These are phyloP conservation scores for Selaginella tamariscina DNA, from an alignment of 75 land plant genomes.

Conservation along the genomic window DNA sequence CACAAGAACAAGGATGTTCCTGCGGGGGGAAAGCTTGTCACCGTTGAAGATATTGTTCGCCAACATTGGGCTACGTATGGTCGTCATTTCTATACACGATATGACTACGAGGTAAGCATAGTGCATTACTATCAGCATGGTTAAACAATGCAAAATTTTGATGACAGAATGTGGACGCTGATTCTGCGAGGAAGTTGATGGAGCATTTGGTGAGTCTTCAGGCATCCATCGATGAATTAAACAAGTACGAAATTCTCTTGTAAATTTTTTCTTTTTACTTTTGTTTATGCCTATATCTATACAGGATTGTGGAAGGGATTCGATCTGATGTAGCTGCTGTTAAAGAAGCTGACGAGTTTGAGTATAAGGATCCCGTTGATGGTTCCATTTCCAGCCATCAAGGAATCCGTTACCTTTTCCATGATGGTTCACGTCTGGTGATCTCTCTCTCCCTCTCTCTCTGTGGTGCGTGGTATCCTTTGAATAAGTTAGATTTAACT, in stretches of 20 bases:
- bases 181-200: constrained; percentile 91
- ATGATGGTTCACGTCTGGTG: constrained; percentile 95
- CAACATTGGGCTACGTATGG: constrained; percentile 91
- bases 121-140: no score
- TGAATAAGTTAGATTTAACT: background rate
- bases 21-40: constrained; percentile 61
- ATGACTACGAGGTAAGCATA: constrained; percentile 96
- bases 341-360: constrained; percentile 83
- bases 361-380: constrained; percentile 98
- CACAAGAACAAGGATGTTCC: constrained; percentile 67
- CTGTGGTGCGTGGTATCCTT: background rate
- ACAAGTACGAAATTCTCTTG: no score
- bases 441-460: constrained; percentile 13
- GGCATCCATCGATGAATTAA: constrained; percentile 66
- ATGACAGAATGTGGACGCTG: constrained; percentile 93
- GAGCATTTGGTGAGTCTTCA: constrained; percentile 66
- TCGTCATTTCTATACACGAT: constrained; percentile 94
- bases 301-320: constrained; percentile 55
- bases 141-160: no score
- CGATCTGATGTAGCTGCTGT: constrained; percentile 75
- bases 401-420: constrained; percentile 88
- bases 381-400: constrained; percentile 94
- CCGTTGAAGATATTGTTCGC: constrained; percentile 94
- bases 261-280: no score
- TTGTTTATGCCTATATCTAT: constrained; percentile 4